Conservation (phyloP, 2,329 filamentous ascomycete genomes). For the Colletotrichum tofieldiae region DNA sequence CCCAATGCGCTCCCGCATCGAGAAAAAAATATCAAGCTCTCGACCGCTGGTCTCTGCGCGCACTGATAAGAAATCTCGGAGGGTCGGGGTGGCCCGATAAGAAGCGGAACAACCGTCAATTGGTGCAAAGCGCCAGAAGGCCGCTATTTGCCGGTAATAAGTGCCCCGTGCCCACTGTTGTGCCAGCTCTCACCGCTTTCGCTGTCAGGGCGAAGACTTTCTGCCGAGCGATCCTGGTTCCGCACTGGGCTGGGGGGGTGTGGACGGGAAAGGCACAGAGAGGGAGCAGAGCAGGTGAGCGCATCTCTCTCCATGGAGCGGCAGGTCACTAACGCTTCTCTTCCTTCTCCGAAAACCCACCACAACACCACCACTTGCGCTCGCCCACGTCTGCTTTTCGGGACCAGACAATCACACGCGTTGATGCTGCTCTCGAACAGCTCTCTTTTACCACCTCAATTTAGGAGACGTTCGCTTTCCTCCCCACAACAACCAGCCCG, state of each 20-base stretch:
- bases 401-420: conserved; percentile 28
- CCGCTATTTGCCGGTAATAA: conserved; percentile 41
- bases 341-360: conserved; percentile 43
- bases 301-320: conserved; percentile 43
- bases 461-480: conserved; percentile 24
- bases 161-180: conserved; percentile 40
- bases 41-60: conserved; percentile 20
- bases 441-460: conserved; percentile 25
- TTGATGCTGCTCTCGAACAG: conserved; percentile 37
- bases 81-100: conserved; percentile 20
- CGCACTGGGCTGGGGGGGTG: conserved; percentile 31
- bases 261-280: conserved; percentile 41
- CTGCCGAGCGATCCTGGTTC: conserved; percentile 45
- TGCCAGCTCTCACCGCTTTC: conserved; percentile 44
- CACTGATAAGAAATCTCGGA: conserved; percentile 11
- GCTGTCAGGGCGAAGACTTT: conserved; percentile 40
- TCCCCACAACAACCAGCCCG: conserved; percentile 34
- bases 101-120: conserved; percentile 39
- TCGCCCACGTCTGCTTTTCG: conserved; percentile 28
- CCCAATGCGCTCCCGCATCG: conserved; percentile 16
- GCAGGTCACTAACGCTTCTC: conserved; percentile 45
- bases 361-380: conserved; percentile 41
- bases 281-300: conserved; percentile 44
- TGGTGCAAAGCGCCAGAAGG: conserved; percentile 39
- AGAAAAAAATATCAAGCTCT: conserved; percentile 39